phyloP scores from a whole-genome alignment of 2,329 filamentous ascomycete genomes.

The Capronia coronata region DNA sequence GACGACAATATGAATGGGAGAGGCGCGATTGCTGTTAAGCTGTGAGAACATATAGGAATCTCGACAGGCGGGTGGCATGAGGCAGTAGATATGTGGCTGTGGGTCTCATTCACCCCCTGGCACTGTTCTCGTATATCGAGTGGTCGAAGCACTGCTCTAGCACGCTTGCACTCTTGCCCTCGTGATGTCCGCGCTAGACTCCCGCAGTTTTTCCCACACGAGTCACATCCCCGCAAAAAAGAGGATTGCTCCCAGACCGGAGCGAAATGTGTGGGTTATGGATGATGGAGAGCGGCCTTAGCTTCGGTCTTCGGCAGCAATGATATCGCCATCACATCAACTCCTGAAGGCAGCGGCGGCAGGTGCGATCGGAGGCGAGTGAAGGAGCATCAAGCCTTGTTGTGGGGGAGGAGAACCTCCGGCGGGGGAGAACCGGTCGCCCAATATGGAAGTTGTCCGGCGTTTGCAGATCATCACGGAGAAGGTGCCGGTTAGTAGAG shows the following conservation, averaged over 20 bases:
- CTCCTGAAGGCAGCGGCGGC: no score
- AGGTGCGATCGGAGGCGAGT: background rate
- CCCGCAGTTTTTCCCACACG: constrained; percentile 20
- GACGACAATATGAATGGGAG: no score
- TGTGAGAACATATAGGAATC: background rate
- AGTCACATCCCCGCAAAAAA: constrained; percentile 6
- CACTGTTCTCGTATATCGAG: background rate
- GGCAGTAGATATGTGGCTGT: constrained; percentile 10
- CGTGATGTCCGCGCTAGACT: constrained; percentile 1
- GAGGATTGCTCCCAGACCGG: background rate
- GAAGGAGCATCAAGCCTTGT: background rate
- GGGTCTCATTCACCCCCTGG: background rate
- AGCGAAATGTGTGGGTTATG: background rate
- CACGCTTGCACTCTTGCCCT: no score
- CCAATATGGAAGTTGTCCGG: constrained; percentile 13
- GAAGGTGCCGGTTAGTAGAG: no score
- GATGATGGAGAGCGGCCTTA: background rate
- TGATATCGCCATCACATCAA: no score
- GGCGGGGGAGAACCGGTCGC: constrained; percentile 5
- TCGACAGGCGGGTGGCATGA: background rate
- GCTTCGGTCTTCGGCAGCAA: no score
- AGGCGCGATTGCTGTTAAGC: background rate
- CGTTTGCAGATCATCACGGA: background rate
- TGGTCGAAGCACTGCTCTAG: no score
- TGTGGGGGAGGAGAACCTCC: constrained; percentile 9